Conservation (phyloP, 2,329 filamentous ascomycete species). For the Sordariomycetes sp. region DNA sequence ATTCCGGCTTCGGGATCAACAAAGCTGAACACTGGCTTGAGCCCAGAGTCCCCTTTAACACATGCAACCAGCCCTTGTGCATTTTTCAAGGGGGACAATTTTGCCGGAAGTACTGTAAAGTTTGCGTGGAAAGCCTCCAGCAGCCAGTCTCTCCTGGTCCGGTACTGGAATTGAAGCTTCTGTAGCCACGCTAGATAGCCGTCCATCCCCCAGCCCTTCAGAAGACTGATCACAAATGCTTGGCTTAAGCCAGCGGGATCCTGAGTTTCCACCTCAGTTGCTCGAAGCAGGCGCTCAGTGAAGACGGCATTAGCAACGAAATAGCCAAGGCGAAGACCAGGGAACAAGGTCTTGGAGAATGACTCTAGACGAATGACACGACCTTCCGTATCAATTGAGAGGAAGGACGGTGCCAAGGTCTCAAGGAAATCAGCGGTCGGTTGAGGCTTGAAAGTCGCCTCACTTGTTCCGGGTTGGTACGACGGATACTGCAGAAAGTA, state of each 20-base stretch:
- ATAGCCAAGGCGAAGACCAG: conserved; percentile 50
- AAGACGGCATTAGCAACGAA: conserved; percentile 29
- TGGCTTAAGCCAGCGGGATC: conserved; percentile 62
- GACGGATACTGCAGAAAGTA: too few species aligned
- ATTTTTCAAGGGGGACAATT: too few species aligned
- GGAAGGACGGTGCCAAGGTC: too few species aligned
- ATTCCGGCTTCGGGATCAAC: conserved; percentile 18
- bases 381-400: too few species aligned
- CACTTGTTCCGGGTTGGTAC: too few species aligned
- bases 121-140: too few species aligned
- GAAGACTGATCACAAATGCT: conserved; percentile 13
- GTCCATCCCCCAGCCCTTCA: conserved; percentile 60
- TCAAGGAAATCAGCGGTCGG: too few species aligned
- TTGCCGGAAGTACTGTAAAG: too few species aligned
- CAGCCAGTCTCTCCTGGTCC: too few species aligned
- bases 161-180: conserved; percentile 53
- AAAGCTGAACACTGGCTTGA: conserved; percentile 48
- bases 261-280: conserved; percentile 47
- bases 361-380: conserved; percentile 15
- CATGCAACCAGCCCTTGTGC: too few species aligned
- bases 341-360: conserved; percentile 34
- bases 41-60: too few species aligned
- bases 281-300: conserved; percentile 16
- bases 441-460: too few species aligned
- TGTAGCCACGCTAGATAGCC: conserved; percentile 72